Evolutionary conservation across 805 yeast genomes (phyloP), one percentile per base, ranked within the genome.

Genomic region (Metschnikowia rubicola): DNA sequence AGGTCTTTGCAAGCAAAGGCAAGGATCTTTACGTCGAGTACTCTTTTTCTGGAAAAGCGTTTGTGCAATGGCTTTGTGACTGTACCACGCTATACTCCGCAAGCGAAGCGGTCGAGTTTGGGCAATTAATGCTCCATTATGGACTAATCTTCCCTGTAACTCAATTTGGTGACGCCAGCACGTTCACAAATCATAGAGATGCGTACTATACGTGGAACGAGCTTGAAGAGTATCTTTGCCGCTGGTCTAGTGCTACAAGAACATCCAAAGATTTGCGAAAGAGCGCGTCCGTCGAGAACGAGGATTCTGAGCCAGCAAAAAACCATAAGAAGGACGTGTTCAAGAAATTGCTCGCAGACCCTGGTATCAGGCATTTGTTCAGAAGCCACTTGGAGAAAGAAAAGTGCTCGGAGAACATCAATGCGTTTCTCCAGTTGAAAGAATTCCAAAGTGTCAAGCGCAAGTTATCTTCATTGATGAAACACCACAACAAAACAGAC

Each of bases 31-130:
- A 30, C 1, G 58, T 75, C 2, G 66, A 72, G n/a, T 75, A 73
- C 55, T 76, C 81, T 44, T 74, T 88, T 51, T 76, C 86, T 1
- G 95, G 97, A 0, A 86, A 86, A 56, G 85, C 94, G 0, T 69
- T 85, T 0, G 77, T 83, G 65, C 97, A 90, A 59, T 92, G 96
- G 96, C 59, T 92, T 7, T 75, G 85, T 80, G 98, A 92, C 53
- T 90, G 97, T 59, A 86, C 96, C 0, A 94, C 88, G 58, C 70
- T 84, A 1, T 62, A 82, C 54, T 74, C 74, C 43, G 60, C 65
- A 0, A 66, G 68, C 10, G 87, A 81, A 48, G 85, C 88, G 0
- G 59, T 70, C 0, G 75, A 75, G 19, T 64, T 85, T 10, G 79
- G 83, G 0, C 69, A 74, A 4, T 58, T 79, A 10, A 75, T 86